Conservation (phyloP, 805 yeast genomes). For the Lipomyces oligophaga region DNA sequence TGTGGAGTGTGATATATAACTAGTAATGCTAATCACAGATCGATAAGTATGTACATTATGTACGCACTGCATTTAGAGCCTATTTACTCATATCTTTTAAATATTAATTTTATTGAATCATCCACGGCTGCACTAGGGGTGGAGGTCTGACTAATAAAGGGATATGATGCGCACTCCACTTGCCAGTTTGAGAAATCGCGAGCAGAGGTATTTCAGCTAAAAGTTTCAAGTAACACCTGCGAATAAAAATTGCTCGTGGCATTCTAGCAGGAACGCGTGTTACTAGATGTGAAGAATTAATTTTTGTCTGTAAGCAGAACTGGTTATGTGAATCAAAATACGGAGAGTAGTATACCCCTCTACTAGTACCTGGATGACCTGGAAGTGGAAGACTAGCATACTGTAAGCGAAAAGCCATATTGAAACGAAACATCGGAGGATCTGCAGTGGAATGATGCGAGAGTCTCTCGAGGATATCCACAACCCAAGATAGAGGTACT, state of each 20-base stretch:
- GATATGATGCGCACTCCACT: conserved; percentile 4
- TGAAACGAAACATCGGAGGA: neutral
- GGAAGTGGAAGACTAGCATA: neutral
- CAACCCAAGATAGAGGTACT: too few relatives aligned
- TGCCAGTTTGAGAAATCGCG: neutral
- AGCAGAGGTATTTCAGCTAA: neutral
- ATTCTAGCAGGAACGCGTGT: neutral
- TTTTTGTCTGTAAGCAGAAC: neutral
- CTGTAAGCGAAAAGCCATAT: neutral
- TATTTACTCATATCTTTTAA: neutral
- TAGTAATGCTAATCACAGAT: too few relatives aligned
- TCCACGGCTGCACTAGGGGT: conserved; percentile 6
- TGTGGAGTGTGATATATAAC: too few relatives aligned
- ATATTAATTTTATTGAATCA: conserved; percentile 4
- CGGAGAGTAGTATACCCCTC: neutral
- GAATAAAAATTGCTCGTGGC: neutral
- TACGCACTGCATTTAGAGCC: too few relatives aligned
- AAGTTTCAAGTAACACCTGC: conserved; percentile 4
- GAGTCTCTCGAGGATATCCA: too few relatives aligned
- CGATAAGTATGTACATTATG: too few relatives aligned
- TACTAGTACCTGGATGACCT: neutral
- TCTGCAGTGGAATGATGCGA: too few relatives aligned
- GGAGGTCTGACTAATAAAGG: neutral
- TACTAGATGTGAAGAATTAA: neutral
- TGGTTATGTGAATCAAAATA: neutral